Evolutionary conservation across 208 protist genomes (phyloP).

Genomic region (Acanthamoeba polyphaga): DNA sequence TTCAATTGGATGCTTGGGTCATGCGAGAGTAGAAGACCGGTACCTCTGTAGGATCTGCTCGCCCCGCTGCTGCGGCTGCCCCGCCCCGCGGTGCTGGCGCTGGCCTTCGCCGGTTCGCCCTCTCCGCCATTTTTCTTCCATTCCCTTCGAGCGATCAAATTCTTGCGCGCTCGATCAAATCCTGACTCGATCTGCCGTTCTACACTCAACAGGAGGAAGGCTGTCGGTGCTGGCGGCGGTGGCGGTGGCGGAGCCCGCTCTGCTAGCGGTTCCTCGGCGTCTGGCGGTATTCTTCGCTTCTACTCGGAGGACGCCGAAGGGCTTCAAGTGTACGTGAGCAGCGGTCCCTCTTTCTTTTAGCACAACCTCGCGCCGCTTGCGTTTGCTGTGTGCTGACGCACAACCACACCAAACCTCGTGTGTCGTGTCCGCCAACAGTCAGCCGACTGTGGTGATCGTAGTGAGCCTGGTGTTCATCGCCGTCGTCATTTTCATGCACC

Average conservation of each 20-base stretch:
- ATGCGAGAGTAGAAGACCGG: background rate
- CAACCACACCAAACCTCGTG: too few relatives aligned
- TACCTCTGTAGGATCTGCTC: background rate
- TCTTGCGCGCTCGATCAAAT: too few relatives aligned
- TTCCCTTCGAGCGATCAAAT: too few relatives aligned
- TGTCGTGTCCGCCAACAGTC: background rate
- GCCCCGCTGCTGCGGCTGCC: background rate
- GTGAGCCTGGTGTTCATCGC: constrained; percentile 44
- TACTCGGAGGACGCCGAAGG: constrained; percentile 54
- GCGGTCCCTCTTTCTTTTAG: background rate
- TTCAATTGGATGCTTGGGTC: too few relatives aligned
- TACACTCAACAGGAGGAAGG: background rate
- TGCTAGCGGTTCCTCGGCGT: background rate
- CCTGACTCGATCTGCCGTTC: too few relatives aligned
- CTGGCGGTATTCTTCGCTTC: constrained; percentile 50
- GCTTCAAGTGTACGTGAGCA: background rate
- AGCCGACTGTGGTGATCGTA: constrained; percentile 4
- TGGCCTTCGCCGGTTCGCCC: background rate
- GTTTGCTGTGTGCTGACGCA: background rate
- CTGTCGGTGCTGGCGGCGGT: background rate
- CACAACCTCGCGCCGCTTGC: background rate
- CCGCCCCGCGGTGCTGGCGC: background rate
- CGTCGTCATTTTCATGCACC: constrained; percentile 36
- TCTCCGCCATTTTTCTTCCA: too few relatives aligned
- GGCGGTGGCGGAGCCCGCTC: background rate